These are phyloP conservation scores for Musa balbisiana DNA, from an alignment of 202 grass and related monocot genomes.

Conservation along the genomic window DNA sequence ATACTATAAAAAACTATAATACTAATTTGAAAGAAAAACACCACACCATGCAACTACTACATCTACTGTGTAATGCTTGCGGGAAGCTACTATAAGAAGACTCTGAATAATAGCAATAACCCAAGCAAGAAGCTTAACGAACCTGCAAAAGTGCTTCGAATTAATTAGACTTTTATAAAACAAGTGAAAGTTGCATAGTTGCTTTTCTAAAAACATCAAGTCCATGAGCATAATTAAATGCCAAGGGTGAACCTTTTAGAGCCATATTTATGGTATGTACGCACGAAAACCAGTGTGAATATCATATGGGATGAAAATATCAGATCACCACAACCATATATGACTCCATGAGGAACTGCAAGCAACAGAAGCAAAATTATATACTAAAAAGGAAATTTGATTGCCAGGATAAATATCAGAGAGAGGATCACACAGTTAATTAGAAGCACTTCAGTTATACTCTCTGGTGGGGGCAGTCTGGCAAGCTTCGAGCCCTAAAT, in stretches of 20 bases:
- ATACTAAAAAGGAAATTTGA: background rate
- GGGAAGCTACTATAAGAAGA: constrained; percentile 90
- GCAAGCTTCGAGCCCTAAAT: constrained; percentile 67
- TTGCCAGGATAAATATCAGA: background rate
- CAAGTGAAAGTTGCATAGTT: constrained; percentile 5
- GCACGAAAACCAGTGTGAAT: constrained; percentile 83
- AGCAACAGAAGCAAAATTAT: constrained; percentile 28
- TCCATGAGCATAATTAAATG: background rate
- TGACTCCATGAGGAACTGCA: constrained; percentile 82
- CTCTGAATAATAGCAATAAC: constrained; percentile 82
- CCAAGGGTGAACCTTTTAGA: constrained; percentile 57
- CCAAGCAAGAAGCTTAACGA: constrained; percentile 82
- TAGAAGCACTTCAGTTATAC: constrained; percentile 70
- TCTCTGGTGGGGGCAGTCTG: constrained; percentile 62
- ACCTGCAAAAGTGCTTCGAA: constrained; percentile 34
- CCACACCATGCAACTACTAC: constrained; percentile 93
- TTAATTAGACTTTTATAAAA: background rate
- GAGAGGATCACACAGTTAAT: constrained; percentile 61
- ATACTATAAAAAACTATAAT: constrained; percentile 21
- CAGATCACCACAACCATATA: constrained; percentile 93
- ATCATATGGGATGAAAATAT: constrained; percentile 99
- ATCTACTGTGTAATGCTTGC: constrained; percentile 90
- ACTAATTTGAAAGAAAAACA: constrained; percentile 20
- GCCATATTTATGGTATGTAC: constrained; percentile 92
- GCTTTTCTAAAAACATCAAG: background rate